Evolutionary conservation across 2,329 filamentous ascomycete species (phyloP), one percentile per base, ranked within the genome.

Genomic region (Paramyrothecium roridum): DNA sequence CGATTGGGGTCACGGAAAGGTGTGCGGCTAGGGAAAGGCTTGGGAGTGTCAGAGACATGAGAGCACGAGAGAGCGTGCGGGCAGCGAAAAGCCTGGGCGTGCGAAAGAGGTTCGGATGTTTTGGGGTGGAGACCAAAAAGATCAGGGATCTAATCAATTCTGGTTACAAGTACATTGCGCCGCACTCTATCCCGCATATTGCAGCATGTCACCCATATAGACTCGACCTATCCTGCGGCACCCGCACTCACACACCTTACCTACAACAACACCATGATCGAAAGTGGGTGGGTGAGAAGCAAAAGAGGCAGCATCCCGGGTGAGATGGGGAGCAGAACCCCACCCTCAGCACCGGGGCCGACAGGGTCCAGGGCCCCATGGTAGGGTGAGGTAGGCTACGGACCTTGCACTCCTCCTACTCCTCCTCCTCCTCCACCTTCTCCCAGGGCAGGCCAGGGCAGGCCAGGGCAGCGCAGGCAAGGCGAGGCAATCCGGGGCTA

Each of bases 21-120:
- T 48, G 53, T 48, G 53, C 40, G 23, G 54, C 56, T 57, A 59
- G 54, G 55, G 56, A 56, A 56, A 59, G 59, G 52, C 37, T 56
- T 54, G 59, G n/a, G 57, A 55, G 54, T 55, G 55, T 52, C 54
- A 60, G 45, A 60, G 61, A 55, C 57, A 63, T n/a, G 64, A 65
- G 64, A 59, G 63, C 59, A 60, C 58, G 54, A 59, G 59, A 30
- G 26, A 19, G 37, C 4, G 37, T 8, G 13, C 4, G n/a, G 37
- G 37, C 26, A 30, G n/a, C 37, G 7, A 43, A 17, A 13, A 13
- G 37, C 16, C 4, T 43, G 37, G 13, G 37, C 16, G 37, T 43
- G 37, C 10, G 26, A 30, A 30, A 30, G 26, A 30, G 26, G 26
- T 30, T 30, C 26, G 26, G 26, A 30, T 30, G 37, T 43, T 17